phyloP scores from a whole-genome alignment of 1,284 basidiomycete species.

The Polyporus tsugae region DNA sequence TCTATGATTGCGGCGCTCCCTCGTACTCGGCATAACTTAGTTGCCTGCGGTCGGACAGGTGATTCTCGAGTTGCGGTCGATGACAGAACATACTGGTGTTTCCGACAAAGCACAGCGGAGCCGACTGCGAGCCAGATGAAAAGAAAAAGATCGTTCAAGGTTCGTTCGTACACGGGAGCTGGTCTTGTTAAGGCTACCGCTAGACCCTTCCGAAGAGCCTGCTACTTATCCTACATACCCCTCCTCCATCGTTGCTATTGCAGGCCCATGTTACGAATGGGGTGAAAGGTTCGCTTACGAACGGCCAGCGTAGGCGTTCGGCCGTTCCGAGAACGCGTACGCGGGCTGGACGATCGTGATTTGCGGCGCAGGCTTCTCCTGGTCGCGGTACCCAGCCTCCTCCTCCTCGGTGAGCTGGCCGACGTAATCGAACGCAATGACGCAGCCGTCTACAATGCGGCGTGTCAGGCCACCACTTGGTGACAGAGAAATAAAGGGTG shows the following conservation, averaged over 20 bases:
- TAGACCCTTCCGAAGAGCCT: not conserved
- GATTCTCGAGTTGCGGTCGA: too few relatives aligned
- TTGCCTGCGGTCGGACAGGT: too few relatives aligned
- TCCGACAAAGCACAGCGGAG: not conserved
- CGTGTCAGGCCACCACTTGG: not conserved
- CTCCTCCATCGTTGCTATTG: slow-evolving; percentile 3
- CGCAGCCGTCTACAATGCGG: slow-evolving; percentile 37
- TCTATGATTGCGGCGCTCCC: too few relatives aligned
- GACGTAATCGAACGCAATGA: slow-evolving; percentile 43
- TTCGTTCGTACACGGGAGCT: not conserved
- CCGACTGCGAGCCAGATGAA: not conserved
- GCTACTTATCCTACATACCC: not conserved
- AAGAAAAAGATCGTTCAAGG: not conserved
- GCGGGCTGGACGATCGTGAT: slow-evolving; percentile 29
- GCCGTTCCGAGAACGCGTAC: slow-evolving; percentile 25
- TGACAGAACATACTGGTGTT: not conserved
- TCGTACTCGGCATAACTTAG: too few relatives aligned
- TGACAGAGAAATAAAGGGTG: not conserved
- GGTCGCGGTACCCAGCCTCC: slow-evolving; percentile 28
- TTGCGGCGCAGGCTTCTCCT: slow-evolving; percentile 28
- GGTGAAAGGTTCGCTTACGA: not conserved
- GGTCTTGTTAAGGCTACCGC: slow-evolving; percentile 3
- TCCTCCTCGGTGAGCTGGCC: slow-evolving; percentile 41
- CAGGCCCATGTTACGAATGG: not conserved
- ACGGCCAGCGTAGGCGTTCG: slow-evolving; percentile 23